phyloP scores from a whole-genome alignment of 2,329 filamentous ascomycete species.

The Stagonosporopsis rhizophila region DNA sequence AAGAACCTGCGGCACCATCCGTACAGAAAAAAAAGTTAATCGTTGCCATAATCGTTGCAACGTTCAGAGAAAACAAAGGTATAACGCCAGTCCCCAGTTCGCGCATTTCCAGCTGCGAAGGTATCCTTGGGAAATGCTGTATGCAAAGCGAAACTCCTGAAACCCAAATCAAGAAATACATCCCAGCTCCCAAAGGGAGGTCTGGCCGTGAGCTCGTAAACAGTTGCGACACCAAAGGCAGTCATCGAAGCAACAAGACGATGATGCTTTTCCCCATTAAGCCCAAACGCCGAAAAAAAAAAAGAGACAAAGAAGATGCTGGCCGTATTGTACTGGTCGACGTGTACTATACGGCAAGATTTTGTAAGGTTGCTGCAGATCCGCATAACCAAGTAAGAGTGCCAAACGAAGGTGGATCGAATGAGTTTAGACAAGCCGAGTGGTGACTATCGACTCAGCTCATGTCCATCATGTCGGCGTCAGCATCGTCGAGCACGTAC shows the following conservation, averaged over 20 bases:
- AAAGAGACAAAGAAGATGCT: constrained; percentile 18
- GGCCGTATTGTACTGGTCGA: constrained; percentile 13
- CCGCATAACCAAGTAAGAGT: constrained; percentile 15
- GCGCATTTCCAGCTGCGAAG: constrained; percentile 39
- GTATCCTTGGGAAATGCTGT: constrained; percentile 40
- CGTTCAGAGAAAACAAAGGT: constrained; percentile 19
- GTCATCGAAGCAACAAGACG: constrained; percentile 23
- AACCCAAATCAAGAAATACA: constrained; percentile 18
- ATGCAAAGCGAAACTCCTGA: constrained; percentile 36
- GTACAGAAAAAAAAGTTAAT: constrained; percentile 8
- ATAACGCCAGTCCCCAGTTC: constrained; percentile 40
- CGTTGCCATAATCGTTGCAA: constrained; percentile 20
- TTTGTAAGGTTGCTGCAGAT: constrained; percentile 11
- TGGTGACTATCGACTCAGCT: constrained; percentile 30
- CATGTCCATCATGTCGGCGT: constrained; percentile 65
- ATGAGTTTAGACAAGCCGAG: background rate
- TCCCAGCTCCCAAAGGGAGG: constrained; percentile 6
- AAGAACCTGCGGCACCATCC: background rate
- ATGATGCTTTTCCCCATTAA: constrained; percentile 19
- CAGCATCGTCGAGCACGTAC: constrained; percentile 43
- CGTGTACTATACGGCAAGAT: constrained; percentile 12
- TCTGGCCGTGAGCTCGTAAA: constrained; percentile 28
- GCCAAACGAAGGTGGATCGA: background rate
- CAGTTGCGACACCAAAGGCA: constrained; percentile 8
- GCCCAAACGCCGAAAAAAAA: constrained; percentile 25